phyloP scores from a whole-genome alignment of 345 rosid genomes.

The Sapria himalayana region DNA sequence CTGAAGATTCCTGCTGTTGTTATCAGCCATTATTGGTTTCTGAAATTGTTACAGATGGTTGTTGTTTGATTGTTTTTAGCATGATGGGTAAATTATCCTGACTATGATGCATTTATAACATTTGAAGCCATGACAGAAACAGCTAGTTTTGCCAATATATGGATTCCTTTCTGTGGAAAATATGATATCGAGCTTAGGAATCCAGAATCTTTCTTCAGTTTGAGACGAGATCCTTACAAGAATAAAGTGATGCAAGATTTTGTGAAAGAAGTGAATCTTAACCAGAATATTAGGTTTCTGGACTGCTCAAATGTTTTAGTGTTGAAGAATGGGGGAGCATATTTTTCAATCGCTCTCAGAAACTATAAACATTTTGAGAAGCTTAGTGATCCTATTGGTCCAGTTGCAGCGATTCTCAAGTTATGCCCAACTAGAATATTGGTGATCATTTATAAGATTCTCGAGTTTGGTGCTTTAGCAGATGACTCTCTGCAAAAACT shows the following conservation, averaged over 20 bases:
- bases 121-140: conserved; percentile 99
- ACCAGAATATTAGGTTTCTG: no score
- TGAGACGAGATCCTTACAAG: conserved; percentile 94
- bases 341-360: no score
- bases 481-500: no score
- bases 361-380: no score
- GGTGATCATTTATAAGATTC: no score
- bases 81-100: conserved; percentile 53
- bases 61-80: conserved; percentile 54
- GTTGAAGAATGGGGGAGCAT: no score
- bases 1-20: conserved; percentile 82
- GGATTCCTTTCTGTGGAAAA: conserved; percentile 97
- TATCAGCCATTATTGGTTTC: conserved; percentile 90
- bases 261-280: no score
- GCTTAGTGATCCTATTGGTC: no score
- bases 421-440: no score
- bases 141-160: conserved; percentile 81
- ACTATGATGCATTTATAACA: conserved; percentile 65
- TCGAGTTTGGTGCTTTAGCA: no score
- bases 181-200: conserved; percentile 84
- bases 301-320: no score
- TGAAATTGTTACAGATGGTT: conserved; percentile 42
- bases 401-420: no score
- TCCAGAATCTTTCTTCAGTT: conserved; percentile 78
- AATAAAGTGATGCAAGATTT: conserved; percentile 73